Percentiles rank a stretch among this genome's conserved stretches.
These are phyloP conservation scores for Talaromyces nanjingensis DNA, from an alignment of 495 filamentous ascomycete species.

Conservation along the genomic window DNA sequence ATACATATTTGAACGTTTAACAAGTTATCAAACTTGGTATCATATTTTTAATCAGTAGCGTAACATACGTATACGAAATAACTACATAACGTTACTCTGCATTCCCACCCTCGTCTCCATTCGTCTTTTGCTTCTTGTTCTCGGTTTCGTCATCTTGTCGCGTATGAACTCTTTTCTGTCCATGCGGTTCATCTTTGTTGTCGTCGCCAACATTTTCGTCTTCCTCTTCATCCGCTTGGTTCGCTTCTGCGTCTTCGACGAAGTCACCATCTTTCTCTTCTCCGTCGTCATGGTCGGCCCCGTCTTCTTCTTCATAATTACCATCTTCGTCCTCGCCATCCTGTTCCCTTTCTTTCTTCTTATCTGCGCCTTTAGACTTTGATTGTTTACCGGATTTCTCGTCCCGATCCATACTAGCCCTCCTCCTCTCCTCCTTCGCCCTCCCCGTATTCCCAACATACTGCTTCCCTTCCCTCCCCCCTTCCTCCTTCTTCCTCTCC, in stretches of 20 bases:
- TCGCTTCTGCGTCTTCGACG: background rate
- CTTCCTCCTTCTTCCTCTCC: conserved; percentile 36
- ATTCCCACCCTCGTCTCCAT: background rate
- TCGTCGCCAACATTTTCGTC: background rate
- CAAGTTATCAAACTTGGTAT: background rate
- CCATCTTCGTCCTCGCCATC: background rate
- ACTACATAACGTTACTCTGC: background rate
- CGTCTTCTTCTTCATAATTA: background rate
- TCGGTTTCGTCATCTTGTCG: background rate
- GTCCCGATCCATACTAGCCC: conserved; percentile 9
- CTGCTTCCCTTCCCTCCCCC: conserved; percentile 36
- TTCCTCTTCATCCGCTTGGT: background rate
- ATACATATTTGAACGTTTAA: background rate
- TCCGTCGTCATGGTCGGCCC: background rate
- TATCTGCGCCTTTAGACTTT: background rate
- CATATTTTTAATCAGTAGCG: background rate
- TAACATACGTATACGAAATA: background rate
- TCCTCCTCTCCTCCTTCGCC: conserved; percentile 29
- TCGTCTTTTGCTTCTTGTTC: conserved; percentile 3
- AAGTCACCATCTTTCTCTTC: background rate
- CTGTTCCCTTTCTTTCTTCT: background rate
- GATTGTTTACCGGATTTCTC: background rate
- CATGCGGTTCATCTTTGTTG: background rate
- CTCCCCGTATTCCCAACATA: conserved; percentile 34
- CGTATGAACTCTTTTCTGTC: background rate